Base-by-base conservation (phyloP, 495 filamentous ascomycete species). In the Neurospora africana region DNA sequence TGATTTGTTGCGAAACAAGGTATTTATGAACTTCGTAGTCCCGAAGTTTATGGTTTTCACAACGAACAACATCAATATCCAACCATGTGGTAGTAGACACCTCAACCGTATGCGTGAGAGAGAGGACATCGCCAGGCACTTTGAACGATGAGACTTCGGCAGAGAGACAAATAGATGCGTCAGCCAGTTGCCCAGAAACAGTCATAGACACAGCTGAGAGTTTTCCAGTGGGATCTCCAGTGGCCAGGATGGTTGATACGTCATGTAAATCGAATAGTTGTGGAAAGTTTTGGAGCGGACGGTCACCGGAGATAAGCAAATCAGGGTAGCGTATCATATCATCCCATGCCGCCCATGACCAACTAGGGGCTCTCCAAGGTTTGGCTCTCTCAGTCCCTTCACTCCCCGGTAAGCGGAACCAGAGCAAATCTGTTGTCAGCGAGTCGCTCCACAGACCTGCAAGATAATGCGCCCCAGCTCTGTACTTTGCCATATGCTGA, bases 41-140 rank as follows among this genome's bases (percentile, higher is more conserved):
- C n/a, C n/a, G n/a, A n/a, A n/a, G n/a, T n/a, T n/a, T n/a, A n/a
- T n/a, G n/a, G n/a, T n/a, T n/a, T n/a, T n/a, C n/a, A n/a, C n/a
- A n/a, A n/a, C n/a, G n/a, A n/a, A n/a, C 3, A 15, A 0, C 4
- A 39, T 5, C 11, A 5, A 5, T 15, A 5, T 39, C 38, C 13
- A 5, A 39, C 0, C 0, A 39, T 39, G 13, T 4, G 0, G 2
- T 0, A 39, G 10, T 5, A 1, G 4, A n/a, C 4, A n/a, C 19
- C 2, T n/a, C 0, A 44, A 44, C 39, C 39, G 5, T 40, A 40
- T 17, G 39, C 39, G 39, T 40, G 39, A 7, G 39, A 40, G 0
- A 2, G 0, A 5, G 6, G 39, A 19, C 39, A 41, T 41, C 0
- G 39, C 0, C 39, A 19, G 39, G 6, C 0, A 17, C 0, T 40